Evolutionary conservation across 345 rosid species (phyloP).

Genomic region (Gossypium raimondii): DNA sequence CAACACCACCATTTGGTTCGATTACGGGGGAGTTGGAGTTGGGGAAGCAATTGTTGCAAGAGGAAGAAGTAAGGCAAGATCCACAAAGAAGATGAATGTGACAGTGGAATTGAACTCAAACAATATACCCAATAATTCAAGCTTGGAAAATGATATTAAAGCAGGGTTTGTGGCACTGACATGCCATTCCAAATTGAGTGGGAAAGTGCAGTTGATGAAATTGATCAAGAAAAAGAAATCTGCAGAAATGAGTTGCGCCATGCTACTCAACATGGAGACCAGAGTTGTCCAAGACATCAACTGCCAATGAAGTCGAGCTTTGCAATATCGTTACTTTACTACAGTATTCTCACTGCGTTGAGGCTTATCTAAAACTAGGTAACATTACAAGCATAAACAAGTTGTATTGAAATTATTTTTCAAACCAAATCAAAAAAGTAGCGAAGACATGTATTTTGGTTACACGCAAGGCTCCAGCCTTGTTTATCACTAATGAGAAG

Average conservation of each 20-base stretch:
- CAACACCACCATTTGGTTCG: slow-evolving; percentile 21
- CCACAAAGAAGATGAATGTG: slow-evolving; percentile 22
- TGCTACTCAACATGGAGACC: slow-evolving; percentile 26
- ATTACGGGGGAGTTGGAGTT: slow-evolving; percentile 18
- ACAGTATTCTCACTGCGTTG: background rate
- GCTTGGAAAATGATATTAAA: slow-evolving; percentile 23
- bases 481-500: background rate
- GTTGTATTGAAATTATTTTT: background rate
- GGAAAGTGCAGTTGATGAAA: slow-evolving; percentile 29
- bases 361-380: background rate
- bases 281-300: slow-evolving; percentile 19
- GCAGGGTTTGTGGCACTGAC: slow-evolving; percentile 36
- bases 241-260: slow-evolving; percentile 35
- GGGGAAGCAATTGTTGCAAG: slow-evolving; percentile 24
- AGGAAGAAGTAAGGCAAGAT: slow-evolving; percentile 28
- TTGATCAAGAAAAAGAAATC: slow-evolving; percentile 29
- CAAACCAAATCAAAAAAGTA: background rate
- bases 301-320: slow-evolving; percentile 15
- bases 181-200: slow-evolving; percentile 28
- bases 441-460: background rate
- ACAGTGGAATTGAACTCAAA: slow-evolving; percentile 23
- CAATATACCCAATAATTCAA: background rate
- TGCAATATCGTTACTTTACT: background rate
- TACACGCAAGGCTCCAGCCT: background rate
- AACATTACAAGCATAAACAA: background rate